Conservation (phyloP, 179 eudicot genomes). For the Pouteria campechiana region DNA sequence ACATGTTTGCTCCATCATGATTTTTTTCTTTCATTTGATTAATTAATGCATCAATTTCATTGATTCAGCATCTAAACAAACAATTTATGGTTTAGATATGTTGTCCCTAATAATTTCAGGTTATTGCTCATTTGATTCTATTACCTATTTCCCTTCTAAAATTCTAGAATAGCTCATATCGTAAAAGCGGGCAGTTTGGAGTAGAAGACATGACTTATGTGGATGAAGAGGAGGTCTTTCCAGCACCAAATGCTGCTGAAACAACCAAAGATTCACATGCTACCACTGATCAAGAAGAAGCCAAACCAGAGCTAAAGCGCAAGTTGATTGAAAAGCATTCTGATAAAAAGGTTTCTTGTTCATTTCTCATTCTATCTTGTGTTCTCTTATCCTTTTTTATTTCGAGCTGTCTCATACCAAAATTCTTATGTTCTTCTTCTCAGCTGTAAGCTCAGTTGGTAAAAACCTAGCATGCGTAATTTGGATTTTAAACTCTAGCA, state of each 20-base stretch:
- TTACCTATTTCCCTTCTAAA: too few species aligned
- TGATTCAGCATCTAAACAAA: neutral
- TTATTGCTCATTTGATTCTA: conserved; percentile 3
- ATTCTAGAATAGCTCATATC: conserved; percentile 31
- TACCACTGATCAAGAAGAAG: conserved; percentile 23
- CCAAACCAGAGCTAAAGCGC: conserved; percentile 41
- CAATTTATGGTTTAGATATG: neutral
- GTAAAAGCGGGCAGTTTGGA: conserved; percentile 31
- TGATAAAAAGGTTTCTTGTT: conserved; percentile 58
- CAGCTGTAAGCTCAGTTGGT: too few species aligned
- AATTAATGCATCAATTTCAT: conserved; percentile 1
- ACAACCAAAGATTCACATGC: conserved; percentile 16
- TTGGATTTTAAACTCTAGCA: too few species aligned
- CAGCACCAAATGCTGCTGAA: conserved; percentile 26
- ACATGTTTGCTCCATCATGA: neutral
- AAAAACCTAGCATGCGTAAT: too few species aligned
- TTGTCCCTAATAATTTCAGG: too few species aligned
- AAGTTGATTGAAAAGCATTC: conserved; percentile 63
- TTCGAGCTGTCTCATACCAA: too few species aligned
- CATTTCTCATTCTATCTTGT: too few species aligned
- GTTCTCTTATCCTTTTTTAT: too few species aligned
- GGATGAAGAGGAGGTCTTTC: conserved; percentile 75
- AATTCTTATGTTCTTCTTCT: too few species aligned
- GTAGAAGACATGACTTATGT: conserved; percentile 71
- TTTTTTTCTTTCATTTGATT: neutral